Conservation (phyloP, 805 yeast species). For the Nakazawaea ishiwadae region DNA sequence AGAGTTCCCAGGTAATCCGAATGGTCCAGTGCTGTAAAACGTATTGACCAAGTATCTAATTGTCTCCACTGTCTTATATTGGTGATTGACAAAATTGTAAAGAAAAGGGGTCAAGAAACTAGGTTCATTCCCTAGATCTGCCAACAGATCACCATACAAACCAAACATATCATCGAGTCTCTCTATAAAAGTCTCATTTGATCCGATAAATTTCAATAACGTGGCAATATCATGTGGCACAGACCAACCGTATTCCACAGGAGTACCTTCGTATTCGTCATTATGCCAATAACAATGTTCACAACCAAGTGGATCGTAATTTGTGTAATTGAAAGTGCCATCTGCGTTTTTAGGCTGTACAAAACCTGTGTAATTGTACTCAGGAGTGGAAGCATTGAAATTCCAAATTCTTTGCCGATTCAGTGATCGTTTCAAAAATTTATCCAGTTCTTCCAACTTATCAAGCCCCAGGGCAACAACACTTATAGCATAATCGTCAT, state of each 20-base stretch:
- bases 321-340: slow-evolving; percentile 23
- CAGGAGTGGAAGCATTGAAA: slow-evolving; percentile 18
- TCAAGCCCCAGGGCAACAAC: slow-evolving; percentile 29
- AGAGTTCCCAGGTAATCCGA: slow-evolving; percentile 32
- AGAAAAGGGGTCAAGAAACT: slow-evolving; percentile 31
- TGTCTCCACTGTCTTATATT: slow-evolving; percentile 26
- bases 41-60: slow-evolving; percentile 25
- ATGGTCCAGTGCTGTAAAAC: slow-evolving; percentile 22
- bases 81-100: slow-evolving; percentile 27
- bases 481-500: slow-evolving; percentile 30
- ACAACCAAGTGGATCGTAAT: slow-evolving; percentile 28
- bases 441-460: slow-evolving; percentile 17
- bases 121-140: slow-evolving; percentile 34
- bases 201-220: slow-evolving; percentile 24
- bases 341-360: slow-evolving; percentile 27
- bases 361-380: slow-evolving; percentile 25
- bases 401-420: slow-evolving; percentile 35
- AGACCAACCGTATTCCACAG: slow-evolving; percentile 32
- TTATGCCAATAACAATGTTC: slow-evolving; percentile 31
- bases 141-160: slow-evolving; percentile 24
- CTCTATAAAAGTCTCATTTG: slow-evolving; percentile 20
- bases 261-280: slow-evolving; percentile 29
- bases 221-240: slow-evolving; percentile 30
- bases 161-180: slow-evolving; percentile 32
- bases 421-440: slow-evolving; percentile 27